Evolutionary conservation across 441 rosid species (phyloP), one percentile per base, ranked within the genome.

Genomic region (Eutrema salsugineum): DNA sequence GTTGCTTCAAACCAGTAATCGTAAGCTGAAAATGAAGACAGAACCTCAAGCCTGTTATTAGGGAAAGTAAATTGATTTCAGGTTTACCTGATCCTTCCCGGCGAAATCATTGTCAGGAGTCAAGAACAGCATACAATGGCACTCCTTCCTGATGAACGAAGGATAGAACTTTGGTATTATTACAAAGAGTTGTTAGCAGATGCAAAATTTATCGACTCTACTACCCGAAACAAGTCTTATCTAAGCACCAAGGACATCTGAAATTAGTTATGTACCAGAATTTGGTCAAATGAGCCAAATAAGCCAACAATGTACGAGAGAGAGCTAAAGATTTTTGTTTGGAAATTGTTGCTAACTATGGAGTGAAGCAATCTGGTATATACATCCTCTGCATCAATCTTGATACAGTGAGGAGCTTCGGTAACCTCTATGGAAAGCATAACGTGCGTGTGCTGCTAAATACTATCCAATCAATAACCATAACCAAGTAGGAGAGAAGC

Each of bases 41-140:
- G 5, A 19, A 50, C 17, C 28, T 32, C 43, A 40, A 50, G 36
- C 61, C 58, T 48, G 35, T 33, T 22, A 28, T 2, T 8, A 7
- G 5, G 32, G 14, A 36, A 43, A 42, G 43, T 4, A n/a, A 11
- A 36, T 22, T 47, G n/a, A 44, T 44, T 51, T 55, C 36, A 36
- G 24, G 65, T 59, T 28, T 77, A 90, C 96, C 91, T 91, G 97
- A 72, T 94, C 97, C 57, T 80, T 65, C 56, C 99, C 99, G 0
- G 97, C 92, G 76, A 90, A 94, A 85, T 94, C 99, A 75, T 91
- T 94, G 17, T 90, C 99, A 7, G 99, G 89, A 44, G 97, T 94
- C 66, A 94, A 89, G 83, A 91, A 94, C 71, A 90, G 94, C 97
- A 94, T 91, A 83, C 97, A 91, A 81, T 94, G 99, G 78, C 99